These are phyloP conservation scores for Podaxis sp. DNA, from an alignment of 768 basidiomycete genomes.

Conservation along the genomic window DNA sequence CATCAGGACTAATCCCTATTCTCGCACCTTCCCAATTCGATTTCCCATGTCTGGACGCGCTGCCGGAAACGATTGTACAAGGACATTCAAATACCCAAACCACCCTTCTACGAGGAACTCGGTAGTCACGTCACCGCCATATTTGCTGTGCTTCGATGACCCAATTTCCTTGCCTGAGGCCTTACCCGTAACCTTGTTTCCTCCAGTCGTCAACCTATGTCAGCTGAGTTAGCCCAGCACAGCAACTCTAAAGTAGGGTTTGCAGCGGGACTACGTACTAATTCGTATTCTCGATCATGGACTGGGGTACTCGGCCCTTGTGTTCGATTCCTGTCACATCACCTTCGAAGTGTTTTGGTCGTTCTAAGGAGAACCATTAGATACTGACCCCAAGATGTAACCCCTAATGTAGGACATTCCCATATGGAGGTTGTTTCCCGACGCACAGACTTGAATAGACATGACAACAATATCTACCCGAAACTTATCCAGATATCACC, in stretches of 20 bases:
- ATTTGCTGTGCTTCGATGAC: no score
- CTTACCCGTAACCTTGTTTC: background rate
- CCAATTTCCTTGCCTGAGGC: background rate
- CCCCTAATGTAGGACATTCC: background rate
- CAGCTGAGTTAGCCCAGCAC: background rate
- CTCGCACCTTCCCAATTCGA: no score
- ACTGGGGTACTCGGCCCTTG: background rate
- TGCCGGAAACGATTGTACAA: no score
- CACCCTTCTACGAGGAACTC: no score
- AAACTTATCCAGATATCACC: no score
- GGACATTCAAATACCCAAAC: no score
- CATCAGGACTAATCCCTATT: no score
- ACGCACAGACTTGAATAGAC: background rate
- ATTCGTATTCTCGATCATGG: background rate
- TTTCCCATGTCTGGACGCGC: no score
- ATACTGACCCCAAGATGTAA: conserved; percentile 1
- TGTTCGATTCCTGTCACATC: background rate
- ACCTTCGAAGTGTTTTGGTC: background rate
- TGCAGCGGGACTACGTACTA: background rate
- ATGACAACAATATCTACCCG: no score
- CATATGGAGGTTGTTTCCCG: background rate
- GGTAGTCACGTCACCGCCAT: no score
- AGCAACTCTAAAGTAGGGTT: background rate
- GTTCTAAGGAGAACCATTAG: background rate
- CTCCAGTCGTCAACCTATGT: background rate